phyloP scores from a whole-genome alignment of 371 early-diverging fungal species.

The Mucor saturninus region DNA sequence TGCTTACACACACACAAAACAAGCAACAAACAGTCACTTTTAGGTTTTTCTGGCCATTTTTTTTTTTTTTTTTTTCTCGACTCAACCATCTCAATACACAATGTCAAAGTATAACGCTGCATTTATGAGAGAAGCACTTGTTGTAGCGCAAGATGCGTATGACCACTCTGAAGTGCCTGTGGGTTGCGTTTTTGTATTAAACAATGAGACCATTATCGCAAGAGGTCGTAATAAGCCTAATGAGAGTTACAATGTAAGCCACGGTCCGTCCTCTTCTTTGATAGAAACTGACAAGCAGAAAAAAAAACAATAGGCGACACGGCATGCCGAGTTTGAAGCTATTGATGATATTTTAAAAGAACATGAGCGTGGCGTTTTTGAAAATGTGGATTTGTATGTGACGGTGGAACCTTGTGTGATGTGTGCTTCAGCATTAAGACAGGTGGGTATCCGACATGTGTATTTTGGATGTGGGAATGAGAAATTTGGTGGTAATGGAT shows the following conservation, averaged over 20 bases:
- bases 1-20: too few relatives aligned
- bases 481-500: constrained; percentile 95
- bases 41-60: too few relatives aligned
- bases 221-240: constrained; percentile 86
- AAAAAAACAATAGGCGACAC: constrained; percentile 70
- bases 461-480: constrained; percentile 94
- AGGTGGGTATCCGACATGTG: constrained; percentile 76
- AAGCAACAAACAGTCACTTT: too few relatives aligned
- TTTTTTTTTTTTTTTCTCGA: background rate
- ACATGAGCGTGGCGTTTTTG: constrained; percentile 52
- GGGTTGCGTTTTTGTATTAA: constrained; percentile 95
- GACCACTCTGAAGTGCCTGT: constrained; percentile 94
- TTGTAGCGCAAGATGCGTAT: constrained; percentile 83
- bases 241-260: constrained; percentile 81
- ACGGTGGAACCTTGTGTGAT: constrained; percentile 99
- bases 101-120: constrained; percentile 41
- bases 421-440: constrained; percentile 94
- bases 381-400: constrained; percentile 82
- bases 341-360: constrained; percentile 76
- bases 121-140: constrained; percentile 49
- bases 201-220: constrained; percentile 65
- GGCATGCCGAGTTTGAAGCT: constrained; percentile 93
- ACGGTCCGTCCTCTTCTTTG: background rate
- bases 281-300: background rate
- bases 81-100: background rate